phyloP scores from a whole-genome alignment of 768 basidiomycete species.

The Lactifluus hygrophoroides region DNA sequence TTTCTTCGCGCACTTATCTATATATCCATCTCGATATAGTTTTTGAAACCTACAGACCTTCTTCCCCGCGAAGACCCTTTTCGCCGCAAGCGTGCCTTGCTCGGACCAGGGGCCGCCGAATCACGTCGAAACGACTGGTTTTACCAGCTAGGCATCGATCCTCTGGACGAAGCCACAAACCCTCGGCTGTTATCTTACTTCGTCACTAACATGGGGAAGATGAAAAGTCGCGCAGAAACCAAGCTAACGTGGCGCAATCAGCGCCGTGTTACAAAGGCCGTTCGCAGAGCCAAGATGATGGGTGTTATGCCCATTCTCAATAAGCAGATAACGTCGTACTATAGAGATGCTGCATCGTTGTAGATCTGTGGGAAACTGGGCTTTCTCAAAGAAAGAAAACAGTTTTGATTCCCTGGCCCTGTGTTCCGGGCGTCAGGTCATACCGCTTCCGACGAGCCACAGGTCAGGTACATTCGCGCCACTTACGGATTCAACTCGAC shows the following conservation, averaged over 20 bases:
- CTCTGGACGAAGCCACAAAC: constrained; percentile 60
- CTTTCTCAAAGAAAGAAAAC: neutral
- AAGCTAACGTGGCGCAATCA: constrained; percentile 72
- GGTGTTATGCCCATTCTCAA: constrained; percentile 56
- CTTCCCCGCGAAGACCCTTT: constrained; percentile 26
- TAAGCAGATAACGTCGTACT: constrained; percentile 2
- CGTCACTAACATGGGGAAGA: constrained; percentile 74
- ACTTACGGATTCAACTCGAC: neutral
- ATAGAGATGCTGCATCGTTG: neutral
- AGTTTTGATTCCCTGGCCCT: no score
- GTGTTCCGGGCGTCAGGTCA: neutral
- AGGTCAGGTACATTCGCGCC: neutral
- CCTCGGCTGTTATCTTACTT: constrained; percentile 46
- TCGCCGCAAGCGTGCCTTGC: constrained; percentile 28
- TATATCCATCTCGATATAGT: constrained; percentile 28
- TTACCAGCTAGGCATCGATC: constrained; percentile 63
- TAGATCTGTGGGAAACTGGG: neutral
- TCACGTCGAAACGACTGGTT: constrained; percentile 60
- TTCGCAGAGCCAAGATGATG: constrained; percentile 86
- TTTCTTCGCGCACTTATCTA: constrained; percentile 4
- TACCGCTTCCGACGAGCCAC: neutral
- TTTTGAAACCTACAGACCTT: constrained; percentile 40
- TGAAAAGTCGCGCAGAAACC: constrained; percentile 59
- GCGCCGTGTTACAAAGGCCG: constrained; percentile 71
- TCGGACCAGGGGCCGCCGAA: constrained; percentile 48